Evolutionary conservation across 176 grass and related monocot genomes (phyloP).

Genomic region (Musa troglodytarum): DNA sequence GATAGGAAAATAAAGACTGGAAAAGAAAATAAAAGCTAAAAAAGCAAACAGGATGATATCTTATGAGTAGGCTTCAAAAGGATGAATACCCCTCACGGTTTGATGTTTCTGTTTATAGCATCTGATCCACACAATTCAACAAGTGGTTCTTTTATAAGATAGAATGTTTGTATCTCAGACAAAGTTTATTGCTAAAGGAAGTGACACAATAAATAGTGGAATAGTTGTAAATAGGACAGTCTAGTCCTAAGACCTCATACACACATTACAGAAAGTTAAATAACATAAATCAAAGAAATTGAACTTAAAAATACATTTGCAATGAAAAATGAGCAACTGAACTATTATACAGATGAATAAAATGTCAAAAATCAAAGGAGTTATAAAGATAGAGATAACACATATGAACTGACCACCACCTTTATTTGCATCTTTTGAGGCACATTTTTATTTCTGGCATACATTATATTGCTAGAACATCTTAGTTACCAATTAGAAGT

Average conservation of each 20-base stretch:
- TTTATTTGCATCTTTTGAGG: too few species aligned
- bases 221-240: not conserved
- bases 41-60: not conserved
- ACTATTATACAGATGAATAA: too few species aligned
- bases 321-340: not conserved
- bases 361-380: not conserved
- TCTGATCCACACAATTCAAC: not conserved
- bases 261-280: not conserved
- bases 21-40: not conserved
- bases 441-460: too few species aligned
- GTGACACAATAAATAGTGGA: not conserved
- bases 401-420: not conserved
- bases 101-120: not conserved
- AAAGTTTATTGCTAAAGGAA: not conserved
- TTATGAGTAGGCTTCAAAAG: not conserved
- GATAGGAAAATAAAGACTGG: not conserved
- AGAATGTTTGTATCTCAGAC: not conserved
- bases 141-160: not conserved
- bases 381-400: slow-evolving; percentile 4
- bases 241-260: not conserved
- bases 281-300: not conserved
- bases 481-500: too few species aligned
- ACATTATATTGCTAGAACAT: too few species aligned
- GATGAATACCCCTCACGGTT: too few species aligned
- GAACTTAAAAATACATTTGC: not conserved